Percentiles rank a stretch among this genome's conserved stretches.
These are phyloP conservation scores for Hysterium pulicare DNA, from an alignment of 2,329 filamentous ascomycete genomes.

Conservation along the genomic window DNA sequence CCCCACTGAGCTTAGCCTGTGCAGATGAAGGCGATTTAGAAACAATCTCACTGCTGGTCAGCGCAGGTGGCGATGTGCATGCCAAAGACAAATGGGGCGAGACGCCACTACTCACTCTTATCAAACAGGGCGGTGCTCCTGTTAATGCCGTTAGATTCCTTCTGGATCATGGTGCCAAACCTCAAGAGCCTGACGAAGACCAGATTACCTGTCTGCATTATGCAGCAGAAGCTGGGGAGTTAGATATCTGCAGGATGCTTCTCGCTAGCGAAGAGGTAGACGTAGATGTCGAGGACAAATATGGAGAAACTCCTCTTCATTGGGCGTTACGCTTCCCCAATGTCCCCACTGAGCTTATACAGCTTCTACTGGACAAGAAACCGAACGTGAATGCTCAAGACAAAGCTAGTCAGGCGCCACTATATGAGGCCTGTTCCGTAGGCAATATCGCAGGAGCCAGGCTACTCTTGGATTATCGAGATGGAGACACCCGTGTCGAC, in stretches of 20 bases:
- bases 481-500: neutral
- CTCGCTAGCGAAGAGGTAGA: neutral
- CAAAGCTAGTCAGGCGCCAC: neutral
- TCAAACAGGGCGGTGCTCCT: neutral
- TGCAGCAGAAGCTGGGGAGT: too few species aligned
- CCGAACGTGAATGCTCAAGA: neutral
- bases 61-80: slow-evolving; percentile 1
- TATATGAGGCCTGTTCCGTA: slow-evolving; percentile 1
- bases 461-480: neutral
- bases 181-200: neutral
- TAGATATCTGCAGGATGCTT: neutral
- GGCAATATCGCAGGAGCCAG: neutral
- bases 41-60: neutral
- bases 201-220: neutral
- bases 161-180: neutral
- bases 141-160: neutral
- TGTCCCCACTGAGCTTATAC: neutral
- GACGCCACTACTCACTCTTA: neutral
- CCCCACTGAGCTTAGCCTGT: neutral
- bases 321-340: neutral
- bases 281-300: neutral
- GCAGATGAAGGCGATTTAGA: neutral
- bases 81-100: neutral
- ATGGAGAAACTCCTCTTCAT: neutral
- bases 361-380: neutral